Percentiles rank a stretch among this genome's conserved stretches.
Conservation (phyloP, 192 early-diverging fungal species). For the Glomus cerebriforme region DNA sequence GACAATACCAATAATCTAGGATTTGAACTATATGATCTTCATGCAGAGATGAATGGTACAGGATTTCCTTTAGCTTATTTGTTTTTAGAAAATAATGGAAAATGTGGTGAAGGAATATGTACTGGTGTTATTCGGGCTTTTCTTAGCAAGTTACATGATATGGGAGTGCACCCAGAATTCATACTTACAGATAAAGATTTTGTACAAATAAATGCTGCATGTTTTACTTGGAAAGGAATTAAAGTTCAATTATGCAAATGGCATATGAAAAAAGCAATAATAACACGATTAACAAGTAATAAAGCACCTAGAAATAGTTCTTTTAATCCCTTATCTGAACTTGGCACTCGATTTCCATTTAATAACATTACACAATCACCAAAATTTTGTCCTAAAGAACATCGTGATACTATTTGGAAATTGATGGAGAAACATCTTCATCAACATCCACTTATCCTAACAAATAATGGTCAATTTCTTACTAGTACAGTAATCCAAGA, state of each 20-base stretch:
- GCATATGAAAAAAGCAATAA: constrained; percentile 3
- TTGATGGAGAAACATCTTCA: no score
- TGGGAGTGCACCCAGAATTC: neutral
- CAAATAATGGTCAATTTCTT: neutral
- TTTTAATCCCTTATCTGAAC: no score
- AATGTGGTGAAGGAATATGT: neutral
- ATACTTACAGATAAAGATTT: constrained; percentile 17
- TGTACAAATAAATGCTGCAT: neutral
- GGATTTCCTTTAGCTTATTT: no score
- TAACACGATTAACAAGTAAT: neutral
- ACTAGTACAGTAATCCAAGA: neutral
- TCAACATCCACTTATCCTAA: no score
- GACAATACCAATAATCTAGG: neutral
- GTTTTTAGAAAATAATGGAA: no score
- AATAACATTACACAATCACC: neutral
- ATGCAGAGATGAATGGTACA: no score
- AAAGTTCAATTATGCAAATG: no score
- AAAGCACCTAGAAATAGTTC: neutral
- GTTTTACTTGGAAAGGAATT: neutral
- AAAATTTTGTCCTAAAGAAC: constrained; percentile 15
- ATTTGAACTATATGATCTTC: neutral
- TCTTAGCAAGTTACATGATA: neutral
- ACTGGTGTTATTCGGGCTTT: neutral
- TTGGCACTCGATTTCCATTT: neutral
- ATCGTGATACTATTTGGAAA: no score